Base-by-base conservation (phyloP, 78 protist species). In the Capsaspora owczarzaki region DNA sequence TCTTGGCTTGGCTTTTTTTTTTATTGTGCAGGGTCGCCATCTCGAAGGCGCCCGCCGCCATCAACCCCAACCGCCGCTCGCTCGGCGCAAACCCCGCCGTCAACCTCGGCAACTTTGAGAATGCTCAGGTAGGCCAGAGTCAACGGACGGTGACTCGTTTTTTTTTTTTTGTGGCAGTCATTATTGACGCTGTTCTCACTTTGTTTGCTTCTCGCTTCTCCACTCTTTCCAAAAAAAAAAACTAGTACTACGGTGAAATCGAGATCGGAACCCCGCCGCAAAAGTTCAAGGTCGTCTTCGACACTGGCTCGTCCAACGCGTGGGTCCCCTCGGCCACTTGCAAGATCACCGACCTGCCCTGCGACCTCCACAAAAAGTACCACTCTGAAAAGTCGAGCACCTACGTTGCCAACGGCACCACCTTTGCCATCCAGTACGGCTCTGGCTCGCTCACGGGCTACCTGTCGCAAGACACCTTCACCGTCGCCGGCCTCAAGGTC, bases 301-400 rank as follows among this genome's bases (percentile, higher is more conserved):
- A 96, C 89, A 96, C 99, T 12, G 99, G 99, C 61, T 88, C 94
- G 66, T 91, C 97, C 78, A 95, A 96, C 88, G n/a, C n/a, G 85
- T 96, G 98, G 95, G 49, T 78, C 19, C 81, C 82, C 61, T 76
- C 78, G 53, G 5, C 22, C 37, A 6, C 75, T 71, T 86, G 90
- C 85, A 0, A 42, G 46, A 38, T 22, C 47, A 66, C 76, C 43
- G 29, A 61, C 25, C 0, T 69, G 29, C 90, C 94, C 56, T 89
- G 95, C 75, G 75, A 74, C 81, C 66, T 89, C n/a, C 95, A 95
- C 87, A 6, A 8, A 51, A 87, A 88, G 76, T 96, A 96, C 89
- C 84, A 90, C 82, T 37, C 85, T 46, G 3, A 82, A 33, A 22
- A 20, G 51, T 91, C 96, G 31, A 44, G 82, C 43, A 83, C 97